Percentiles rank a stretch among this genome's conserved stretches.
phyloP scores from a whole-genome alignment of 169 alveolate species.

The Plasmodium ovale region DNA sequence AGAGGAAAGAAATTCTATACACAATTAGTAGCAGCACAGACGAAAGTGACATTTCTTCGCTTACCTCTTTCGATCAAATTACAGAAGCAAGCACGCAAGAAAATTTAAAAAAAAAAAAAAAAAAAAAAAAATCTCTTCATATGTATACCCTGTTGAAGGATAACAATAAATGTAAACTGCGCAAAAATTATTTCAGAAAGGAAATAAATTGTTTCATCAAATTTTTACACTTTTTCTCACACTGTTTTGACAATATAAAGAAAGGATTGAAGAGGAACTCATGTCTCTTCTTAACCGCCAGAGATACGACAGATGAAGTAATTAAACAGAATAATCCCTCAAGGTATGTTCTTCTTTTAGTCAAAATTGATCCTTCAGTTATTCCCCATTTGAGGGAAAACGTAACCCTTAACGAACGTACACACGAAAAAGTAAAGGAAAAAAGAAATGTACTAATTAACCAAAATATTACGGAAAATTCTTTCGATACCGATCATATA shows the following conservation, averaged over 20 bases:
- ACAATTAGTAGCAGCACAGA: conserved; percentile 7
- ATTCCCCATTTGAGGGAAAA: conserved; percentile 6
- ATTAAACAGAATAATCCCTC: too few relatives aligned
- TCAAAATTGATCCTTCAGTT: conserved; percentile 39
- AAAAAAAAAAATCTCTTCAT: background rate
- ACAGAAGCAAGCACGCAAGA: background rate
- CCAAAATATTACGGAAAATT: conserved; percentile 17
- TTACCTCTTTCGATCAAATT: background rate
- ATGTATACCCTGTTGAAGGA: conserved; percentile 9
- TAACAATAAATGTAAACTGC: background rate
- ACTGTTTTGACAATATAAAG: conserved; percentile 14
- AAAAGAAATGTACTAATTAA: conserved; percentile 15
- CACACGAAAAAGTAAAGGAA: conserved; percentile 7
- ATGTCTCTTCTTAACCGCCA: conserved; percentile 26
- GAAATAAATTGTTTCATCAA: conserved; percentile 22
- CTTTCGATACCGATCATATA: too few relatives aligned
- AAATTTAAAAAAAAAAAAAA: conserved; percentile 16
- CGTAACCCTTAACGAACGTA: conserved; percentile 39
- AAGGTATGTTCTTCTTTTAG: conserved; percentile 3
- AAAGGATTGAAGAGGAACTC: conserved; percentile 7
- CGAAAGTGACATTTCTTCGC: conserved; percentile 9
- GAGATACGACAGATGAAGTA: too few relatives aligned
- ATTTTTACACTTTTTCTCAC: conserved; percentile 1
- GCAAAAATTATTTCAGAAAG: background rate
- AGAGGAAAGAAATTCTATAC: background rate